Conservation (phyloP, 495 filamentous ascomycete species). For the Penicillium mononematosum region DNA sequence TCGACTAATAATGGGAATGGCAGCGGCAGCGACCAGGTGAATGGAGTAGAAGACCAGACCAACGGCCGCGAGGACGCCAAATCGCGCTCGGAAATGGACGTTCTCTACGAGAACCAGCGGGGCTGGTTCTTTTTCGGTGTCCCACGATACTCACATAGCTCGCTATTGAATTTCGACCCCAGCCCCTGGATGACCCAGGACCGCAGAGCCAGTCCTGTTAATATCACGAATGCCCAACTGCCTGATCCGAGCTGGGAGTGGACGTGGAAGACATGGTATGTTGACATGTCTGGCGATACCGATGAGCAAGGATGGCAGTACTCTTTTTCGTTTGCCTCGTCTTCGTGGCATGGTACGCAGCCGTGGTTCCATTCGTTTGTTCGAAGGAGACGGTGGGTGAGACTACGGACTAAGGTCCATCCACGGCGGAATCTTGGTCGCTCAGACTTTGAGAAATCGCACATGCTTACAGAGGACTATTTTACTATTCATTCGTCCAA, state of each 20-base stretch:
- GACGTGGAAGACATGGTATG: slow-evolving; percentile 92
- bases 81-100: slow-evolving; percentile 62
- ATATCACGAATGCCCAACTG: slow-evolving; percentile 86
- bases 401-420: slow-evolving; percentile 66
- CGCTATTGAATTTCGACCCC: slow-evolving; percentile 85
- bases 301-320: slow-evolving; percentile 98
- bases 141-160: slow-evolving; percentile 80
- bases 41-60: slow-evolving; percentile 14
- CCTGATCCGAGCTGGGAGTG: slow-evolving; percentile 97
- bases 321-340: slow-evolving; percentile 77
- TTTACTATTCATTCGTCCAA: slow-evolving; percentile 71
- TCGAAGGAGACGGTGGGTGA: slow-evolving; percentile 81
- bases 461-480: slow-evolving; percentile 77
- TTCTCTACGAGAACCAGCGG: slow-evolving; percentile 92
- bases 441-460: slow-evolving; percentile 45
- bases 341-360: slow-evolving; percentile 87
- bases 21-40: slow-evolving; percentile 22
- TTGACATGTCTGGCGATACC: slow-evolving; percentile 83
- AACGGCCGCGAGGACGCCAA: slow-evolving; percentile 12
- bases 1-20: slow-evolving; percentile 18
- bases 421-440: slow-evolving; percentile 26
- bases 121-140: slow-evolving; percentile 86
- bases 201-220: slow-evolving; percentile 71
- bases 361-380: slow-evolving; percentile 94
- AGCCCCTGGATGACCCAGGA: slow-evolving; percentile 77